These are phyloP conservation scores for Flammula alnicola DNA, from an alignment of 1,284 basidiomycete genomes.

Conservation along the genomic window DNA sequence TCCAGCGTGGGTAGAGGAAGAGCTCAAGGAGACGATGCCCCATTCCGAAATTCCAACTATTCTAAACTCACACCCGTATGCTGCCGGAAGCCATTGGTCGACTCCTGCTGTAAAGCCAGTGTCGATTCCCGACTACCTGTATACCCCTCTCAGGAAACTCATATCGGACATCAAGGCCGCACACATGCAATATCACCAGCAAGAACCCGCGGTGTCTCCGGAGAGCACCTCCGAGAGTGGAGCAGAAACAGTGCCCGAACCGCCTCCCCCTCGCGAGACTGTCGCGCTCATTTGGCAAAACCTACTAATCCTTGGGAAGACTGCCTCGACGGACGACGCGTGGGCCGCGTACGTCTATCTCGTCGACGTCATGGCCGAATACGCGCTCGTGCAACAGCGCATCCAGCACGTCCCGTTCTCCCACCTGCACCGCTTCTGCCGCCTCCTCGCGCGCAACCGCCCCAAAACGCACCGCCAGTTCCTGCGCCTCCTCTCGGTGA, in stretches of 20 bases:
- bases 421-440: slow-evolving; percentile 63
- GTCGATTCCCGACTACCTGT: slow-evolving; percentile 14
- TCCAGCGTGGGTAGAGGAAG: neutral
- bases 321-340: slow-evolving; percentile 46
- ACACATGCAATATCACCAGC: neutral
- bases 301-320: slow-evolving; percentile 29
- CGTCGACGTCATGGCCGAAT: slow-evolving; percentile 36
- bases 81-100: slow-evolving; percentile 21
- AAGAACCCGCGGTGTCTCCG: neutral
- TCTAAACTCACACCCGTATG: slow-evolving; percentile 13
- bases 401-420: slow-evolving; percentile 46
- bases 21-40: neutral
- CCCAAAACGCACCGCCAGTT: slow-evolving; percentile 64
- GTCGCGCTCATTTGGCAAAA: slow-evolving; percentile 18
- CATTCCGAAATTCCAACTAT: slow-evolving; percentile 4
- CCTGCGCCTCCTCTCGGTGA: slow-evolving; percentile 64
- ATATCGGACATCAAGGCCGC: neutral
- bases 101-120: slow-evolving; percentile 18
- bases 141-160: slow-evolving; percentile 8
- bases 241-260: neutral
- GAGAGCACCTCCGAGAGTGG: neutral
- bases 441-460: slow-evolving; percentile 52
- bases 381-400: slow-evolving; percentile 26
- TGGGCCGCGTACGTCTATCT: slow-evolving; percentile 66
- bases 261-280: slow-evolving; percentile 16